These are phyloP conservation scores for Aspergillus panamensis DNA, from an alignment of 495 filamentous ascomycete species.

Conservation along the genomic window DNA sequence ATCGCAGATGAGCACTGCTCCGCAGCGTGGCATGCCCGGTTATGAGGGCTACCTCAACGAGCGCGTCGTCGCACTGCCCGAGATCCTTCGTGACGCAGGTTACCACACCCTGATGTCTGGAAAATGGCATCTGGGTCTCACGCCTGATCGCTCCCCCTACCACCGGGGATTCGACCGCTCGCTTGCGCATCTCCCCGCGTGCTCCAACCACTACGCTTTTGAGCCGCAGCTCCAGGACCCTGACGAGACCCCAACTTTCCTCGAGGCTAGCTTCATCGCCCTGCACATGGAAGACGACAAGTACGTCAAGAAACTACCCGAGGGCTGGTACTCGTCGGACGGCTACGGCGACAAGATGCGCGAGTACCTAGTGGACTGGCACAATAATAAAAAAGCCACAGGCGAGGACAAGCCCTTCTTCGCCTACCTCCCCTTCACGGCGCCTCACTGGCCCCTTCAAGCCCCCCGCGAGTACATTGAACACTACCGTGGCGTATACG, in stretches of 20 bases:
- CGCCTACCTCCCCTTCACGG: slow-evolving; percentile 57
- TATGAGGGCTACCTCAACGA: slow-evolving; percentile 67
- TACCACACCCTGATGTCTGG: slow-evolving; percentile 62
- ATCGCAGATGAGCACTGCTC: slow-evolving; percentile 40
- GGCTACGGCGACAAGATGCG: slow-evolving; percentile 53
- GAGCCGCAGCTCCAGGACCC: slow-evolving; percentile 50
- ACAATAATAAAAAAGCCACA: slow-evolving; percentile 25
- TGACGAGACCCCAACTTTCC: slow-evolving; percentile 48
- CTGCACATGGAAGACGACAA: slow-evolving; percentile 59
- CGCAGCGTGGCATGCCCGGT: slow-evolving; percentile 55
- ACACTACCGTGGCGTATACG: slow-evolving; percentile 55
- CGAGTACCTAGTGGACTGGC: slow-evolving; percentile 51
- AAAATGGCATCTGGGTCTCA: slow-evolving; percentile 55
- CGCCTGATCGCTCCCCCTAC: slow-evolving; percentile 40
- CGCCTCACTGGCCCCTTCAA: slow-evolving; percentile 61
- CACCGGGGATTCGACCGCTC: slow-evolving; percentile 45
- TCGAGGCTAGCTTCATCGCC: slow-evolving; percentile 51
- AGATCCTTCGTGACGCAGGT: slow-evolving; percentile 57
- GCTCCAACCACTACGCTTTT: slow-evolving; percentile 60
- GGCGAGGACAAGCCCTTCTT: slow-evolving; percentile 55
- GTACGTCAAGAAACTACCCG: slow-evolving; percentile 51
- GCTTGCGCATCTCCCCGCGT: slow-evolving; percentile 53
- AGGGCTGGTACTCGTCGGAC: slow-evolving; percentile 55
- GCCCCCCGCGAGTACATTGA: slow-evolving; percentile 49
- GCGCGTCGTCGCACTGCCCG: slow-evolving; percentile 57